Base-by-base conservation (phyloP, 2,329 filamentous ascomycete species). In the Pyricularia pennisetigena region DNA sequence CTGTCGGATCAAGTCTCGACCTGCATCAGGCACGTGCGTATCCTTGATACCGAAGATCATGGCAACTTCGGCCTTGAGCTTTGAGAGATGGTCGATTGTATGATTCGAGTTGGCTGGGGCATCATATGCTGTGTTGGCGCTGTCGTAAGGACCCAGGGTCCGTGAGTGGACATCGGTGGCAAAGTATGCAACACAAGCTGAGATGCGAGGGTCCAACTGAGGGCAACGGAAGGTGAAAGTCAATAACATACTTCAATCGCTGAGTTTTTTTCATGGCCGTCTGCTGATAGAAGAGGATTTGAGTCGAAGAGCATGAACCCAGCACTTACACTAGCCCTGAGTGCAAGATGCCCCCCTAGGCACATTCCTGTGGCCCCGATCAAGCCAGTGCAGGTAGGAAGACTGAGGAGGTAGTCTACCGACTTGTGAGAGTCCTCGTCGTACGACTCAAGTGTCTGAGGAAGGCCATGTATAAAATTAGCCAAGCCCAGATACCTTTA, bases 1-100 rank as follows among this genome's bases (percentile, higher is more conserved):
- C 76, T 87, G 87, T 69, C 93, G 87, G 76, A 97, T 95, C 72
- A 96, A 79, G 78, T 97, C 93, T 23, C 94, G 85, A 1, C 94
- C 94, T 59, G 86, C 86, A 54, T 92, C 88, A 1, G 93, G 92
- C 16, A 97, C 93, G 77, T 97, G 94, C 69, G 89, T 97, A 78
- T 97, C 94, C 76, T 90, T 89, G 78, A 96, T 90, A 67, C 94
- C 94, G 76, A 97, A 97, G 75, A 97, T 96, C 88, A 97, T 90
- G 69, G 92, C 84, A 20, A 95, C 80, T 78, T 97, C 94, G 20
- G 87, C 91, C 75, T 88, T 88, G 77, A 97, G 90, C 72, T 90
- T 87, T 7, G 78, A 76, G 20, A 92, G 77, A 68, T 73, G 79
- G 74, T 86, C 84, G 68, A 86, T 72, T 20, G 84, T 86, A 78